phyloP scores from a whole-genome alignment of 192 early-diverging fungal species.

The Diversispora eburnea region DNA sequence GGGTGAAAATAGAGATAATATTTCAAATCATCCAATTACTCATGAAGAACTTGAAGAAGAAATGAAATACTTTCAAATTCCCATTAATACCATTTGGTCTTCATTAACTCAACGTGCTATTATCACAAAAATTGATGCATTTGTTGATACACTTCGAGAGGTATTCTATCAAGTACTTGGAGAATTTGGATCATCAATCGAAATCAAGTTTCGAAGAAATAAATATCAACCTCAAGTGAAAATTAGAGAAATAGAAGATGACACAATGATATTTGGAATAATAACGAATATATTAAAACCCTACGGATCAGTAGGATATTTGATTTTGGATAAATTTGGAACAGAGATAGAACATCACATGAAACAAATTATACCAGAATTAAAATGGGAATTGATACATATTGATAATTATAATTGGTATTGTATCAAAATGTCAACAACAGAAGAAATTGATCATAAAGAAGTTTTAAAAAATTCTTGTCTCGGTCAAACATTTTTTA shows the following conservation, averaged over 20 bases:
- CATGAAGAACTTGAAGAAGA: constrained; percentile 10
- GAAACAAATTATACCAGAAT: background rate
- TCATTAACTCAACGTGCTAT: background rate
- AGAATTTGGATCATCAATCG: background rate
- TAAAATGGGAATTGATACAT: constrained; percentile 4
- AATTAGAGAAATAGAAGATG: background rate
- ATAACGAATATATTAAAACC: background rate
- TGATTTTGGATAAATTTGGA: background rate
- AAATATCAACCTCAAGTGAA: constrained; percentile 2
- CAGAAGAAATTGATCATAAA: background rate
- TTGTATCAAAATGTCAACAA: background rate
- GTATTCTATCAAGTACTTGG: background rate
- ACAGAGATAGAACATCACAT: constrained; percentile 5
- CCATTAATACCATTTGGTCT: background rate
- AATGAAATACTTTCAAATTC: constrained; percentile 20
- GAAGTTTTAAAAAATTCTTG: background rate
- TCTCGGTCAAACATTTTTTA: background rate
- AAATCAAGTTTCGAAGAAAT: constrained; percentile 11
- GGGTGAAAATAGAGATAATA: background rate
- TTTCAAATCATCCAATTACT: background rate
- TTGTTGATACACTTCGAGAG: background rate
- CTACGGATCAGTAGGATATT: background rate
- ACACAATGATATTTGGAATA: background rate
- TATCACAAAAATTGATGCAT: background rate
- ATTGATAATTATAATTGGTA: constrained; percentile 24